These are phyloP conservation scores for Saturnispora mendoncae DNA, from an alignment of 805 yeast genomes.

Conservation along the genomic window DNA sequence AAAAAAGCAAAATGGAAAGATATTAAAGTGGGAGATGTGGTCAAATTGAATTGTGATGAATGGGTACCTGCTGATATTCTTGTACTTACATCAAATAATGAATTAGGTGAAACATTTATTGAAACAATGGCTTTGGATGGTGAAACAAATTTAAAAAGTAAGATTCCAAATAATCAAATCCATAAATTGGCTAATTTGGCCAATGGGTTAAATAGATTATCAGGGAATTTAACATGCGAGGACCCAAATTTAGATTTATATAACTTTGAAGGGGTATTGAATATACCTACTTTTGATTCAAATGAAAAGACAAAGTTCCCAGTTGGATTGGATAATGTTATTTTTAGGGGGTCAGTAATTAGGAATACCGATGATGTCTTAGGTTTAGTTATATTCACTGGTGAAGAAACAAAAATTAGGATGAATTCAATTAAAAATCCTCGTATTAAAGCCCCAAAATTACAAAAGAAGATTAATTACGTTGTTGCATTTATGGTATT, in stretches of 20 bases:
- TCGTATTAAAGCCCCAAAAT: slow-evolving; percentile 85
- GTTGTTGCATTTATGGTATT: slow-evolving; percentile 84
- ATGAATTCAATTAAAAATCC: slow-evolving; percentile 91
- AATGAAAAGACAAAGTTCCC: slow-evolving; percentile 39
- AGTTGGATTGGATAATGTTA: slow-evolving; percentile 70
- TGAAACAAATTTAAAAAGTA: slow-evolving; percentile 83
- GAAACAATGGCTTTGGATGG: slow-evolving; percentile 99
- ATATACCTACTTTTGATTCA: slow-evolving; percentile 23
- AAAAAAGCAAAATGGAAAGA: slow-evolving; percentile 55
- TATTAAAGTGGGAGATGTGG: slow-evolving; percentile 79
- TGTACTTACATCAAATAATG: slow-evolving; percentile 58
- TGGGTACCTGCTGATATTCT: slow-evolving; percentile 92
- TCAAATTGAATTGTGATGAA: slow-evolving; percentile 67
- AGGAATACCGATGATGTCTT: slow-evolving; percentile 70
- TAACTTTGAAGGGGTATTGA: slow-evolving; percentile 77
- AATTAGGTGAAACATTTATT: slow-evolving; percentile 57
- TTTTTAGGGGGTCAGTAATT: slow-evolving; percentile 82
- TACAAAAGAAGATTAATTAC: slow-evolving; percentile 72
- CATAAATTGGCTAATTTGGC: slow-evolving; percentile 43
- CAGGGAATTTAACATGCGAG: slow-evolving; percentile 58
- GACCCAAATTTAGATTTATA: slow-evolving; percentile 90
- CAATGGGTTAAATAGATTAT: slow-evolving; percentile 39
- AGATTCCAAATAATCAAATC: slow-evolving; percentile 56
- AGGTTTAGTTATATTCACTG: slow-evolving; percentile 85
- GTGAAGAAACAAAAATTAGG: slow-evolving; percentile 91